Conservation (phyloP, 495 filamentous ascomycete genomes). For the Sordaria brevicollis region DNA sequence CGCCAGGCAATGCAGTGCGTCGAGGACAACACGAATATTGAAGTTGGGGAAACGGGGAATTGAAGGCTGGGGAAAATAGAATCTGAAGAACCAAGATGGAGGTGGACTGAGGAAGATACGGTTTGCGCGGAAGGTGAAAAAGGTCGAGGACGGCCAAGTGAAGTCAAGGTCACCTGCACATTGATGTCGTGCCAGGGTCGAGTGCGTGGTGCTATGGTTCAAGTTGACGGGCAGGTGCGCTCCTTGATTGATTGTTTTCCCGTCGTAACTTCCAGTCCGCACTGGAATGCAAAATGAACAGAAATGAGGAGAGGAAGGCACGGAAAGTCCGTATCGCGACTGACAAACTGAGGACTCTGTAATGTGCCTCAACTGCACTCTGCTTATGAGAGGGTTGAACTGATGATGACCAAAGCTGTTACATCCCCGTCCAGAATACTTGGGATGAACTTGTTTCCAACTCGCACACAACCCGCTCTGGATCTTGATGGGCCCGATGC, state of each 20-base stretch:
- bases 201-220: background rate
- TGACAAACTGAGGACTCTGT: background rate
- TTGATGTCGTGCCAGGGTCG: background rate
- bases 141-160: background rate
- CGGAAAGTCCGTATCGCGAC: background rate
- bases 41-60: background rate
- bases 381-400: background rate
- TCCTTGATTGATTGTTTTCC: background rate
- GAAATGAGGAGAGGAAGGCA: background rate
- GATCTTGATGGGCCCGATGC: background rate
- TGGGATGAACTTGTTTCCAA: background rate
- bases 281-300: background rate
- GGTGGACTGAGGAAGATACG: background rate
- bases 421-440: background rate
- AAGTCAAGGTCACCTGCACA: background rate
- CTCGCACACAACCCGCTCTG: background rate
- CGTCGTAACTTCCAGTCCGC: background rate
- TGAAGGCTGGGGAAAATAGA: background rate
- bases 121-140: background rate
- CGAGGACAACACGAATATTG: background rate
- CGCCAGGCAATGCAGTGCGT: background rate
- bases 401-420: background rate
- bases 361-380: background rate
- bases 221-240: background rate
- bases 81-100: background rate